phyloP scores from a whole-genome alignment of 2,329 filamentous ascomycete genomes.

The Elsinoe batatas region DNA sequence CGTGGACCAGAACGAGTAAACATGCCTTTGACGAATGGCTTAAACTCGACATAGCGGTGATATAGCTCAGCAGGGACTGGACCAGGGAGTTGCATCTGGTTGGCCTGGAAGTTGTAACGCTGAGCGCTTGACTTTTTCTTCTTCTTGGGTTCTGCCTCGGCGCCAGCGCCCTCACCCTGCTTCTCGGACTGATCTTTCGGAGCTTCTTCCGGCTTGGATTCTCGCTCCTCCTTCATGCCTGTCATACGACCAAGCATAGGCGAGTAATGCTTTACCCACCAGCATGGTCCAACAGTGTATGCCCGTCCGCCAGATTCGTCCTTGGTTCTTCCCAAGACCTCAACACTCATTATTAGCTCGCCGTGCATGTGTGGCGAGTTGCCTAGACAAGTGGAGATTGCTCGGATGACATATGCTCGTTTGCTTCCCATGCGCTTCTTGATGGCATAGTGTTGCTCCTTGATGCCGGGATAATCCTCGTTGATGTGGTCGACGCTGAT shows the following conservation, averaged over 20 bases:
- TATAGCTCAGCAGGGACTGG: slow-evolving; percentile 74
- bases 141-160: slow-evolving; percentile 27
- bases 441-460: slow-evolving; percentile 55
- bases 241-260: slow-evolving; percentile 77
- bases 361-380: slow-evolving; percentile 59
- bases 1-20: slow-evolving; percentile 69
- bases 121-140: slow-evolving; percentile 50
- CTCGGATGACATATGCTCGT: slow-evolving; percentile 68
- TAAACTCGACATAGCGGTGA: slow-evolving; percentile 89
- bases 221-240: slow-evolving; percentile 50
- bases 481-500: slow-evolving; percentile 51
- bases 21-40: slow-evolving; percentile 79
- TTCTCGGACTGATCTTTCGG: slow-evolving; percentile 1
- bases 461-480: slow-evolving; percentile 59
- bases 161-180: slow-evolving; percentile 10
- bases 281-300: slow-evolving; percentile 69
- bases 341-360: slow-evolving; percentile 59
- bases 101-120: slow-evolving; percentile 75
- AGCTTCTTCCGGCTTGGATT: slow-evolving; percentile 25
- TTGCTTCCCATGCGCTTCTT: slow-evolving; percentile 83
- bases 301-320: slow-evolving; percentile 51
- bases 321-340: slow-evolving; percentile 67
- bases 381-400: slow-evolving; percentile 53
- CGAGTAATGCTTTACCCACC: slow-evolving; percentile 76
- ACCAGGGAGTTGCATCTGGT: slow-evolving; percentile 77